phyloP scores from a whole-genome alignment of 169 alveolate genomes.

The Cryptosporidium canis region DNA sequence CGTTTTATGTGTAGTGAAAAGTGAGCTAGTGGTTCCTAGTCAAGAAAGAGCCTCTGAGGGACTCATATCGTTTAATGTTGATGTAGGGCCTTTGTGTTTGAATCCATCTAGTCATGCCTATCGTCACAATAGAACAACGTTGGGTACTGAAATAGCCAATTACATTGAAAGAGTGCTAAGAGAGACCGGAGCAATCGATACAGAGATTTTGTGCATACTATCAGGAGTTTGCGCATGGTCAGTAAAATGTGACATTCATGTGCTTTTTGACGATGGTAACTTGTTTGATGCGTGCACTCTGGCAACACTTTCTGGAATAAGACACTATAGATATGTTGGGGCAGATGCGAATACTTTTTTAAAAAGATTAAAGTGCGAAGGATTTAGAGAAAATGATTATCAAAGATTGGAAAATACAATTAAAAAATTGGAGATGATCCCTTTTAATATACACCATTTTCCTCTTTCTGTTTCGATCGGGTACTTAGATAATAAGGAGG shows the following conservation, averaged over 20 bases:
- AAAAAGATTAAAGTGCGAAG: slow-evolving; percentile 3
- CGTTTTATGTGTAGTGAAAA: slow-evolving; percentile 46
- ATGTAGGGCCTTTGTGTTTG: slow-evolving; percentile 38
- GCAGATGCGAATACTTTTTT: slow-evolving; percentile 10
- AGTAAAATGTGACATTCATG: slow-evolving; percentile 36
- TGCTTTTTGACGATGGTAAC: slow-evolving; percentile 48
- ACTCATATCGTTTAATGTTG: slow-evolving; percentile 36
- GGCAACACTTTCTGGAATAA: slow-evolving; percentile 51
- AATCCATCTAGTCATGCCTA: slow-evolving; percentile 18
- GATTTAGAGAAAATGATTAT: background rate
- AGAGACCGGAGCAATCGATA: slow-evolving; percentile 68
- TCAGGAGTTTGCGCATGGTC: slow-evolving; percentile 66
- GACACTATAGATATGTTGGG: slow-evolving; percentile 23
- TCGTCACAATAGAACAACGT: slow-evolving; percentile 45
- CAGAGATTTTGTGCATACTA: slow-evolving; percentile 53
- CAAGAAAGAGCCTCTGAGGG: slow-evolving; percentile 69
- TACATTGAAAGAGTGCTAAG: slow-evolving; percentile 43
- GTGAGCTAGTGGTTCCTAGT: slow-evolving; percentile 30
- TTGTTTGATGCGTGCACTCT: slow-evolving; percentile 53
- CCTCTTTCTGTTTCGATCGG: slow-evolving; percentile 63
- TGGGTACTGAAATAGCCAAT: slow-evolving; percentile 59
- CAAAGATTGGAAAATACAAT: slow-evolving; percentile 23
- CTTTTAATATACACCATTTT: slow-evolving; percentile 56
- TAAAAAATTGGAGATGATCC: slow-evolving; percentile 51
- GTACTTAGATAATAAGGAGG: slow-evolving; percentile 16